Conservation (phyloP, 306 rosid genomes). For the Vigna trinervia region DNA sequence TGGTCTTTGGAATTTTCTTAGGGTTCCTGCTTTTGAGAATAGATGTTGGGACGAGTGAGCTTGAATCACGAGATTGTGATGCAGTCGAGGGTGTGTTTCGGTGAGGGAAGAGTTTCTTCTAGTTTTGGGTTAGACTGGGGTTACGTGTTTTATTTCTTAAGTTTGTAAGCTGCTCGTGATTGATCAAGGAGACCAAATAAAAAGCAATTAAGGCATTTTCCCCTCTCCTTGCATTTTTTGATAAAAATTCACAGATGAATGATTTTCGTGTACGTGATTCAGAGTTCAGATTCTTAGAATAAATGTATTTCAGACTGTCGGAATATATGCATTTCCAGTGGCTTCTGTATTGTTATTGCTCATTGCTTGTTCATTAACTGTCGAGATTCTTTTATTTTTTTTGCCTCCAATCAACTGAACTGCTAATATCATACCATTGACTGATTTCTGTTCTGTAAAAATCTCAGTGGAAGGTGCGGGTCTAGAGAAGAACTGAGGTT, state of each 20-base stretch:
- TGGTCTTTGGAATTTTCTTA: constrained; percentile 20
- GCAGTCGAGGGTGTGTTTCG: constrained; percentile 17
- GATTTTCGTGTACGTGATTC: not conserved
- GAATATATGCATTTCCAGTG: not conserved
- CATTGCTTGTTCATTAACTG: constrained; percentile 15
- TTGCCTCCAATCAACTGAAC: not conserved
- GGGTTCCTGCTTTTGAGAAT: constrained; percentile 36
- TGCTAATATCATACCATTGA: not conserved
- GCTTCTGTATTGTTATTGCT: constrained; percentile 31
- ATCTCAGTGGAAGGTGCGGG: constrained; percentile 45
- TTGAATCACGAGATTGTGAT: constrained; percentile 8
- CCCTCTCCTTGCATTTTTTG: not conserved
- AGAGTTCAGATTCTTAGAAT: not conserved
- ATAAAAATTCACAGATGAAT: constrained; percentile 8
- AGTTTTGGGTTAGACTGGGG: constrained; percentile 25
- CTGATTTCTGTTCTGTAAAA: constrained; percentile 37
- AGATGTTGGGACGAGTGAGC: not conserved
- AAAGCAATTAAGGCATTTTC: not conserved
- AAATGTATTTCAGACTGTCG: not conserved
- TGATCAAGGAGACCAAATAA: constrained; percentile 7
- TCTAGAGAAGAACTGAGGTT: constrained; percentile 42
- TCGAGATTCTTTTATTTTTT: not conserved
- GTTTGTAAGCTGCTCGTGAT: not conserved
- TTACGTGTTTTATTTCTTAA: constrained; percentile 12
- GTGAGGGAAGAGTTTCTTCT: not conserved